Evolutionary conservation across 202 grass and related monocot species (phyloP).

Genomic region (Zoysia matrella): DNA sequence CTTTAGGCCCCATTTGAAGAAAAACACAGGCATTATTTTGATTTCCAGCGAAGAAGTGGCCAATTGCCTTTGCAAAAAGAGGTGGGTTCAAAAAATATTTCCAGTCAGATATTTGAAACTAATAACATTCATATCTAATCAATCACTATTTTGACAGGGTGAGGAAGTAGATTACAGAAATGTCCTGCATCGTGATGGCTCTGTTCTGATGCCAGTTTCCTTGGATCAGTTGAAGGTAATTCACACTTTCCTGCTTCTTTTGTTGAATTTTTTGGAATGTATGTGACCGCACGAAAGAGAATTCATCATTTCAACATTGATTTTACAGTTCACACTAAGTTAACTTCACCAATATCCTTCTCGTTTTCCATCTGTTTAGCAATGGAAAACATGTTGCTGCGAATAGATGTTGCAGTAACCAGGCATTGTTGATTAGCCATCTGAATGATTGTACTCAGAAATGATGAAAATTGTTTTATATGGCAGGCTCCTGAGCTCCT

Average conservation of each 20-base stretch:
- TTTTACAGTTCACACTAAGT: slow-evolving; percentile 33
- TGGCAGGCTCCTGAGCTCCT: slow-evolving; percentile 82
- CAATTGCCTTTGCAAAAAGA: slow-evolving; percentile 97
- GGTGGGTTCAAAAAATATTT: slow-evolving; percentile 54
- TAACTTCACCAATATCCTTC: background rate
- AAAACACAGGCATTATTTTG: slow-evolving; percentile 91
- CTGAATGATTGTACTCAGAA: slow-evolving; percentile 37
- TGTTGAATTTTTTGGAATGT: slow-evolving; percentile 3
- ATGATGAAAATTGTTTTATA: slow-evolving; percentile 38
- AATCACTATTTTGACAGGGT: slow-evolving; percentile 52
- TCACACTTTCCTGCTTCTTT: slow-evolving; percentile 22
- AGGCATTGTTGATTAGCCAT: slow-evolving; percentile 14
- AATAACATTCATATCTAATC: slow-evolving; percentile 35
- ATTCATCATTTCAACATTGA: background rate
- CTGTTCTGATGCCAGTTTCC: slow-evolving; percentile 95
- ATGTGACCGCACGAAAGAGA: slow-evolving; percentile 2
- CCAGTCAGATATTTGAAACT: slow-evolving; percentile 11
- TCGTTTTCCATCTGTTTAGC: slow-evolving; percentile 24
- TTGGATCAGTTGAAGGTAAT: slow-evolving; percentile 90
- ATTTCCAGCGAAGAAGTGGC: slow-evolving; percentile 96
- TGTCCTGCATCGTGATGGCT: slow-evolving; percentile 96
- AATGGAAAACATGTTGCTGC: slow-evolving; percentile 6
- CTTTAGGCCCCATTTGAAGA: slow-evolving; percentile 89
- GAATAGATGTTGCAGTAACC: background rate
- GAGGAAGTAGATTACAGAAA: slow-evolving; percentile 98